These are phyloP conservation scores for Apiospora hydei DNA, from an alignment of 2,329 filamentous ascomycete species.

Conservation along the genomic window DNA sequence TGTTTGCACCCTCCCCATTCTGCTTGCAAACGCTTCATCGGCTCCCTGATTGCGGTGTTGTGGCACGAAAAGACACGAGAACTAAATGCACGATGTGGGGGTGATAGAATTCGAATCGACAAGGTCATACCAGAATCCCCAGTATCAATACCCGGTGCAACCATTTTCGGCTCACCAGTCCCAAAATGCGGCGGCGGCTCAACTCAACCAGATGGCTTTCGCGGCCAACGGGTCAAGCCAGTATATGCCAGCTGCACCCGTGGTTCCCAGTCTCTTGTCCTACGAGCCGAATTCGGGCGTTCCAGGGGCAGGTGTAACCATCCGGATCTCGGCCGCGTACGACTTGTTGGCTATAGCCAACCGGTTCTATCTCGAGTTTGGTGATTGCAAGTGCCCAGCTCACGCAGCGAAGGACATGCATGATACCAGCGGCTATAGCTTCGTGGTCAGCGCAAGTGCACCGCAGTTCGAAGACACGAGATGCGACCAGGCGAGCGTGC, in stretches of 20 bases:
- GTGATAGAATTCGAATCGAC: constrained; percentile 34
- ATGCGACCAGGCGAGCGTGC: constrained; percentile 58
- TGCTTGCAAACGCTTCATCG: not conserved
- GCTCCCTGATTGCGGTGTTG: not conserved
- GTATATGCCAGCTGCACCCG: constrained; percentile 70
- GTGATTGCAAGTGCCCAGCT: constrained; percentile 75
- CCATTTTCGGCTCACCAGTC: constrained; percentile 55
- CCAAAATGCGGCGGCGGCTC: constrained; percentile 55
- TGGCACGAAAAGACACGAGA: not conserved
- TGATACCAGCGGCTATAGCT: constrained; percentile 69
- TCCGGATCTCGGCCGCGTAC: constrained; percentile 79
- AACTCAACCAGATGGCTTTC: constrained; percentile 64
- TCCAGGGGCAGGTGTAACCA: constrained; percentile 72
- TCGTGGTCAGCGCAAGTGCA: constrained; percentile 75
- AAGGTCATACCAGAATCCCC: constrained; percentile 65
- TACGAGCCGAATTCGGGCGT: constrained; percentile 74
- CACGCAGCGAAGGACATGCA: constrained; percentile 68
- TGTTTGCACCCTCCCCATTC: constrained; percentile 48
- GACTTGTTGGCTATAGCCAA: constrained; percentile 69
- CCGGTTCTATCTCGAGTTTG: constrained; percentile 76
- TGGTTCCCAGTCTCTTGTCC: constrained; percentile 70
- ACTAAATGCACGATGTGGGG: not conserved
- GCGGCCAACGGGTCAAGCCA: constrained; percentile 68
- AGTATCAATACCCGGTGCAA: constrained; percentile 60
- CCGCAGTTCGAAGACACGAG: constrained; percentile 65